Evolutionary conservation across 2,329 filamentous ascomycete genomes (phyloP).

Genomic region (Colletotrichum melonis): DNA sequence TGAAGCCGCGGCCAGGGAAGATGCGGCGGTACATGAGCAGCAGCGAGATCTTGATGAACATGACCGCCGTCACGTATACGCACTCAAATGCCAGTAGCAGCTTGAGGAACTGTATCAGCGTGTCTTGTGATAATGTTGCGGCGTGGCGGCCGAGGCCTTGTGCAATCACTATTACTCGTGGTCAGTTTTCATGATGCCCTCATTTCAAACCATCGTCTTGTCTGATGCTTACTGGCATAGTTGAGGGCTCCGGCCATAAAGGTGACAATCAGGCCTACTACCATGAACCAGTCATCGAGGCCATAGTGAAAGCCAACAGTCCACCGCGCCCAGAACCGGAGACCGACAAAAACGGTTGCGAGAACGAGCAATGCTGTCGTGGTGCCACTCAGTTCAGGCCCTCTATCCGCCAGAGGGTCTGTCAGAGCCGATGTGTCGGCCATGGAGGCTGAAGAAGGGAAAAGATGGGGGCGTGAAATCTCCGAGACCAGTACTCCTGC

Average conservation of each 20-base stretch:
- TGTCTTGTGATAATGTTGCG: conserved; percentile 13
- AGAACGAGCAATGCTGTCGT: conserved; percentile 28
- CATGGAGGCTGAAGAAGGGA: conserved; percentile 10
- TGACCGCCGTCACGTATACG: conserved; percentile 28
- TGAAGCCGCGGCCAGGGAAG: conserved; percentile 26
- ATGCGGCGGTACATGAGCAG: conserved; percentile 35
- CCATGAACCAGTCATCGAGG: conserved; percentile 31
- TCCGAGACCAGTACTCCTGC: background rate
- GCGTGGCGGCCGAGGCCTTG: conserved; percentile 28
- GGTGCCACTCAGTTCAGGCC: conserved; percentile 24
- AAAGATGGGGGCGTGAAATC: background rate
- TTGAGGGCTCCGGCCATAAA: conserved; percentile 25
- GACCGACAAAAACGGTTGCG: conserved; percentile 21
- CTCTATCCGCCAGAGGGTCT: conserved; percentile 27
- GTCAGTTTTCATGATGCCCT: background rate
- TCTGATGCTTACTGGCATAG: conserved; percentile 25
- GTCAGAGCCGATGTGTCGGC: conserved; percentile 12
- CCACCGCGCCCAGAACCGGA: conserved; percentile 29
- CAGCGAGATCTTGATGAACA: conserved; percentile 34
- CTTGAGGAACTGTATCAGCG: conserved; percentile 27
- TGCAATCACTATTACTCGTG: conserved; percentile 17
- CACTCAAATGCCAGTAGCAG: conserved; percentile 28
- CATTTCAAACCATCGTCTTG: background rate
- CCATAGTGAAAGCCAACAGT: conserved; percentile 25
- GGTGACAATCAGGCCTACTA: conserved; percentile 26